These are phyloP conservation scores for Suillus plorans DNA, from an alignment of 768 basidiomycete genomes.

Conservation along the genomic window DNA sequence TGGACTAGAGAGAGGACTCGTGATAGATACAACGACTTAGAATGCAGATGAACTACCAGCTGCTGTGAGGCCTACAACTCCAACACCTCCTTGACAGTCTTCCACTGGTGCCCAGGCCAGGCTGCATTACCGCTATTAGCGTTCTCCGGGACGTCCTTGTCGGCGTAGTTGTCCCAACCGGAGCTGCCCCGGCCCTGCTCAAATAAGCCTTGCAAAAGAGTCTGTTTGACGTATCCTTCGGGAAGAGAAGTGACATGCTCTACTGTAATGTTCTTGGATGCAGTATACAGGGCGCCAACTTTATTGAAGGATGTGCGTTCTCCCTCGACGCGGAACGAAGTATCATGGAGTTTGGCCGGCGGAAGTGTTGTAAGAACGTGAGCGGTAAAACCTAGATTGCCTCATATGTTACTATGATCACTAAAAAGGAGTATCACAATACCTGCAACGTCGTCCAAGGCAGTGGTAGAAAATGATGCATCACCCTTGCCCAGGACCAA, in stretches of 20 bases:
- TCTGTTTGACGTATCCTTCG: slow-evolving; percentile 29
- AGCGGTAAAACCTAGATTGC: slow-evolving; percentile 32
- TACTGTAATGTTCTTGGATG: slow-evolving; percentile 17
- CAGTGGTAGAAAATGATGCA: slow-evolving; percentile 29
- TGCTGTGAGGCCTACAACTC: slow-evolving; percentile 16
- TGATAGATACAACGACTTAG: slow-evolving; percentile 1
- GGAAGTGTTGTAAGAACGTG: slow-evolving; percentile 34
- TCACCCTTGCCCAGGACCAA: slow-evolving; percentile 34
- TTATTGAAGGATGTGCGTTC: slow-evolving; percentile 28
- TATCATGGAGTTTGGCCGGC: slow-evolving; percentile 23
- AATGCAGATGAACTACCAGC: neutral
- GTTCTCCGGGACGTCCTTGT: slow-evolving; percentile 29
- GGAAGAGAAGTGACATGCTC: slow-evolving; percentile 26
- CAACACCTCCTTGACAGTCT: slow-evolving; percentile 26
- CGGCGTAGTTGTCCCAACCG: slow-evolving; percentile 32
- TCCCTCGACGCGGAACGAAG: slow-evolving; percentile 37
- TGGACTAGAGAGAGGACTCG: neutral
- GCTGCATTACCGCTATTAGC: slow-evolving; percentile 31
- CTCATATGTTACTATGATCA: slow-evolving; percentile 1
- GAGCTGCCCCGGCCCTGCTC: slow-evolving; percentile 32
- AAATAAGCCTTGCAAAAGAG: slow-evolving; percentile 29
- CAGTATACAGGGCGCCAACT: slow-evolving; percentile 27
- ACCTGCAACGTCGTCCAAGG: slow-evolving; percentile 36
- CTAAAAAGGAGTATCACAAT: slow-evolving; percentile 13
- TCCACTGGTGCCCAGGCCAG: slow-evolving; percentile 36